Evolutionary conservation across 306 rosid genomes (phyloP).

Genomic region (Sophora flavescens): DNA sequence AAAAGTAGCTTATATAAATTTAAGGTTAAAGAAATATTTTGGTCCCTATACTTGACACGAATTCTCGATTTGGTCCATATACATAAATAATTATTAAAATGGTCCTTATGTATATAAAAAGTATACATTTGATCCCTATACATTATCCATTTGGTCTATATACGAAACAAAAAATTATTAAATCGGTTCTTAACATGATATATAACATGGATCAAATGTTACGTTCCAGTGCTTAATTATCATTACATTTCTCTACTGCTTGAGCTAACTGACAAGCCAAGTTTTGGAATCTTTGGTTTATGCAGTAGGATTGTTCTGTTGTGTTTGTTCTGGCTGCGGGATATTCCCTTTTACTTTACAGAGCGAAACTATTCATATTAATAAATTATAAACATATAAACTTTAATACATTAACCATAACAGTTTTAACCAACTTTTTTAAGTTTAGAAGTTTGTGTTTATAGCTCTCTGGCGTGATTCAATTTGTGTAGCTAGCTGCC

Average conservation of each 20-base stretch:
- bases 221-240: slow-evolving; percentile 42
- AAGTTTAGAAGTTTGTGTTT: slow-evolving; percentile 26
- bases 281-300: slow-evolving; percentile 55
- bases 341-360: slow-evolving; percentile 78
- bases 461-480: slow-evolving; percentile 19
- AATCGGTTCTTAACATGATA: too few relatives aligned
- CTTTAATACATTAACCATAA: not conserved
- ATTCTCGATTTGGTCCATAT: too few relatives aligned
- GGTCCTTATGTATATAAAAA: too few relatives aligned
- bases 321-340: slow-evolving; percentile 61
- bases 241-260: slow-evolving; percentile 28
- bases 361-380: slow-evolving; percentile 37
- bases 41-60: too few relatives aligned
- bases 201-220: slow-evolving; percentile 45
- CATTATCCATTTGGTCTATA: too few relatives aligned
- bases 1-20: too few relatives aligned
- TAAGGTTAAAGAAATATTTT: too few relatives aligned
- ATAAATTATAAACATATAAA: not conserved
- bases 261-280: slow-evolving; percentile 41
- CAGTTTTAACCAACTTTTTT: not conserved
- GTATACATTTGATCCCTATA: too few relatives aligned
- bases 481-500: not conserved
- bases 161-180: too few relatives aligned
- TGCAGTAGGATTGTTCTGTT: slow-evolving; percentile 65
- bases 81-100: too few relatives aligned